Conservation (phyloP, 225 moss, liverwort and hornwort species). For the Asterella californica region DNA sequence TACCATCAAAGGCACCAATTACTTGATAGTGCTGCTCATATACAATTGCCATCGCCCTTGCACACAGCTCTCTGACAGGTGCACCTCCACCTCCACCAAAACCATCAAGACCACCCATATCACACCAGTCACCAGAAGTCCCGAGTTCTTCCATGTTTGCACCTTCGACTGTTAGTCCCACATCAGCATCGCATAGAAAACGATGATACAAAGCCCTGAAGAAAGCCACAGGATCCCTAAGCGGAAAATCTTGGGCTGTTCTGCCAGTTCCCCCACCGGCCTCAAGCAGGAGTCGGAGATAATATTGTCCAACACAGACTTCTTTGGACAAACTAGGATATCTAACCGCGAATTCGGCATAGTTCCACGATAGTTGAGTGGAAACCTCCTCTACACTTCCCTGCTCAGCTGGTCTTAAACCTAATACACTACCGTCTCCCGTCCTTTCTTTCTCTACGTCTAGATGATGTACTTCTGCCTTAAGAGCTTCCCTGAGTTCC, state of each 20-base stretch:
- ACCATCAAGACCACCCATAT: slow-evolving; percentile 89
- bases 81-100: slow-evolving; percentile 94
- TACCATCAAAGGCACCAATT: slow-evolving; percentile 85
- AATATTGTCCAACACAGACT: slow-evolving; percentile 91
- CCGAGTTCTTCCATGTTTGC: slow-evolving; percentile 74
- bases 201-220: slow-evolving; percentile 92
- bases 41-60: slow-evolving; percentile 88
- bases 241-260: slow-evolving; percentile 72
- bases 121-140: slow-evolving; percentile 77
- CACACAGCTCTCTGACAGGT: slow-evolving; percentile 83
- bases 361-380: slow-evolving; percentile 88
- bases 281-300: slow-evolving; percentile 80
- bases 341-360: slow-evolving; percentile 86
- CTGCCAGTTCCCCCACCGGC: slow-evolving; percentile 56
- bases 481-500: slow-evolving; percentile 77
- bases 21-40: slow-evolving; percentile 84
- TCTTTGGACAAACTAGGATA: slow-evolving; percentile 87
- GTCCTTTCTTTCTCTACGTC: slow-evolving; percentile 92
- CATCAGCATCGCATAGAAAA: slow-evolving; percentile 89
- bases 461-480: slow-evolving; percentile 84
- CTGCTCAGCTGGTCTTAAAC: slow-evolving; percentile 47
- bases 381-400: slow-evolving; percentile 53
- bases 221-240: slow-evolving; percentile 77
- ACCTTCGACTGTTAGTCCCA: slow-evolving; percentile 83
- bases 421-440: slow-evolving; percentile 64